Conservation (phyloP, 2,329 filamentous ascomycete genomes). For the Nemania diffusa region DNA sequence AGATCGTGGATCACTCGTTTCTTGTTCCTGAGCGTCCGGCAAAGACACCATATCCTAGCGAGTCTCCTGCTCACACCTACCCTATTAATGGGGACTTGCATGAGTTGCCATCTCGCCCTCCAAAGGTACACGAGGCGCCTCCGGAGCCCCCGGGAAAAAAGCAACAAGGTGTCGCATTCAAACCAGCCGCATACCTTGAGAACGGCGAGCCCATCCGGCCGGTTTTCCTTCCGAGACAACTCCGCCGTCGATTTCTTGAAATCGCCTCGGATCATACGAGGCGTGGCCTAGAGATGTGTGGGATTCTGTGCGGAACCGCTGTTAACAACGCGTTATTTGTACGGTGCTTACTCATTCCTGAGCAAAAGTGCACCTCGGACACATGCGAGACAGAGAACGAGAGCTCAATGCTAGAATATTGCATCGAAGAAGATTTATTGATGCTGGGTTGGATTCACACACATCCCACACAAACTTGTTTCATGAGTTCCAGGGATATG, state of each 20-base stretch:
- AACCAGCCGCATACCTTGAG: constrained; percentile 87
- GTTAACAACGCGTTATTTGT: constrained; percentile 96
- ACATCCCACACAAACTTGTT: constrained; percentile 95
- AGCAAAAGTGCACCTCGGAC: constrained; percentile 88
- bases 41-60: constrained; percentile 47
- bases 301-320: constrained; percentile 88
- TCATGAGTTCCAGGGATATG: constrained; percentile 93
- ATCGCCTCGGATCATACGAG: constrained; percentile 81
- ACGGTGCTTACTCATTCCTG: constrained; percentile 86
- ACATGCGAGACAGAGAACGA: constrained; percentile 96
- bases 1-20: constrained; percentile 19
- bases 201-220: constrained; percentile 87
- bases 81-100: constrained; percentile 34
- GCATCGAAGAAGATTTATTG: constrained; percentile 83
- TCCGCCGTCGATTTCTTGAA: constrained; percentile 79
- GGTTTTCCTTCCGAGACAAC: constrained; percentile 81
- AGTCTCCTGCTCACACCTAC: constrained; percentile 38
- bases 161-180: constrained; percentile 77
- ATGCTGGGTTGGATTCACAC: constrained; percentile 98
- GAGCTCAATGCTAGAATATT: constrained; percentile 85
- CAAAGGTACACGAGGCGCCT: constrained; percentile 46
- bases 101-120: constrained; percentile 44
- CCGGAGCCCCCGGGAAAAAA: constrained; percentile 49
- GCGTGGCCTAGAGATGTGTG: constrained; percentile 90
- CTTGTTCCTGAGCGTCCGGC: constrained; percentile 47